Base-by-base conservation (phyloP, 768 basidiomycete species). In the Pleurotus salmoneostramineus region DNA sequence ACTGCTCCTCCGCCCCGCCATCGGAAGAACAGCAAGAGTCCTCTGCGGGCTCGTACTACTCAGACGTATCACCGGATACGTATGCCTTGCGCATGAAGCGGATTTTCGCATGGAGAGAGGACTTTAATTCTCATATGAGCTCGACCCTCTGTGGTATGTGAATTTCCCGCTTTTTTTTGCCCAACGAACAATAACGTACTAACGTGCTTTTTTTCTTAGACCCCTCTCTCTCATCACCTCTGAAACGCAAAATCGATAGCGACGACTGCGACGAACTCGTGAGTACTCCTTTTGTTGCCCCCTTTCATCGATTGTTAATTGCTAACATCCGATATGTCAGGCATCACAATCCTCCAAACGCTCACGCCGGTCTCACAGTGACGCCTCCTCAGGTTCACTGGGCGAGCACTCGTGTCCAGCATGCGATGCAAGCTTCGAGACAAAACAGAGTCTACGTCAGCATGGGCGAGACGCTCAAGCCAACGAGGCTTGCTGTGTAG, bases 41-140 rank as follows among this genome's bases (percentile, higher is more conserved):
- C 3, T 49, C 44, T 48, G 6, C 66, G 62, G 49, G 60, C 43
- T 59, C 61, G 31, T 54, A 43, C 50, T 2, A 55, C 60, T 62
- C 75, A 27, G 74, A 78, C 37, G 56, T 66, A 17, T 58, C 66
- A 14, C 60, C 70, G 56, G 83, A 87, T 61, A 83, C 84, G 0
- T 83, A 80, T 66, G 68, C 67, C 50, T 68, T 74, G 7, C 79
- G 83, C 61, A 81, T 87, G 77, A 83, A 79, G 65, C 85, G 89
- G 60, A 84, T 92, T 57, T 77, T 84, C 17, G 79, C 81, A 11
- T 92, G 90, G 90, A 77, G 89, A 58, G 84, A 89, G 47, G 73
- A 77, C 62, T 82, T 77, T 63, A 73, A 76, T 32, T 73, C 77
- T 47, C 75, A 80, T 40, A 64, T 79, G 60, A 72, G 73, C 61